A percentile compares a stretch with the other conserved stretches of the same genome.
Evolutionary conservation across 2,329 filamentous ascomycete species (phyloP).

Genomic region (Trichocomaceae sp.): DNA sequence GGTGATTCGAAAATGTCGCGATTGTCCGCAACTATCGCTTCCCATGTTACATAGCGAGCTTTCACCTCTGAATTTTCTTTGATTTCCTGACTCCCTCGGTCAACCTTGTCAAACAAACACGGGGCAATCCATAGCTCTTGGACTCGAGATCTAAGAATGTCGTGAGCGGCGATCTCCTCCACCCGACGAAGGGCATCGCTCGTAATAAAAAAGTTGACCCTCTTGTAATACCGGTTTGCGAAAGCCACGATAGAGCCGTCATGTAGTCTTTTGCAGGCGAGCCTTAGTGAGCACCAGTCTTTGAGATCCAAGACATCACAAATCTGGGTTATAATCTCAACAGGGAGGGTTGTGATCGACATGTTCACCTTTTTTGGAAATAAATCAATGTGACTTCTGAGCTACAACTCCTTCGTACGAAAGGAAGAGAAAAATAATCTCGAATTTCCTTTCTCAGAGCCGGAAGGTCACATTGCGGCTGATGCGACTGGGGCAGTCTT

Average conservation of each 20-base stretch:
- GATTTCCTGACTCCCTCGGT: background rate
- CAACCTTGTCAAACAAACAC: background rate
- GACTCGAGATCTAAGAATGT: background rate
- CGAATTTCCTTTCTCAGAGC: too few species aligned
- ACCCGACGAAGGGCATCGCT: background rate
- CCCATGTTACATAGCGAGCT: background rate
- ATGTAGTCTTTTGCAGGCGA: background rate
- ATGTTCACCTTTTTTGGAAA: background rate
- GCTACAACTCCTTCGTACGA: background rate
- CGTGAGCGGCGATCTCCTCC: background rate
- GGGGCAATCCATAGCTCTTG: background rate
- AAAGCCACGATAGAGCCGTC: background rate
- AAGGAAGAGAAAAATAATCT: too few species aligned
- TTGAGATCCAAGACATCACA: background rate
- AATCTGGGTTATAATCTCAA: background rate
- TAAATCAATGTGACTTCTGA: background rate
- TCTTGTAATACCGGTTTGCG: background rate
- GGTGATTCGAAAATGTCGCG: background rate
- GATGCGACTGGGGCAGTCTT: too few species aligned
- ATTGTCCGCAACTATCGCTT: background rate
- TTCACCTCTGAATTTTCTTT: background rate
- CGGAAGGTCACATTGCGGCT: too few species aligned
- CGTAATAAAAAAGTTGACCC: background rate
- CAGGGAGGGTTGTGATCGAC: background rate
- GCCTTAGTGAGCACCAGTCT: background rate